Evolutionary conservation across 2,329 filamentous ascomycete species (phyloP).

Genomic region (Aureobasidium lini): DNA sequence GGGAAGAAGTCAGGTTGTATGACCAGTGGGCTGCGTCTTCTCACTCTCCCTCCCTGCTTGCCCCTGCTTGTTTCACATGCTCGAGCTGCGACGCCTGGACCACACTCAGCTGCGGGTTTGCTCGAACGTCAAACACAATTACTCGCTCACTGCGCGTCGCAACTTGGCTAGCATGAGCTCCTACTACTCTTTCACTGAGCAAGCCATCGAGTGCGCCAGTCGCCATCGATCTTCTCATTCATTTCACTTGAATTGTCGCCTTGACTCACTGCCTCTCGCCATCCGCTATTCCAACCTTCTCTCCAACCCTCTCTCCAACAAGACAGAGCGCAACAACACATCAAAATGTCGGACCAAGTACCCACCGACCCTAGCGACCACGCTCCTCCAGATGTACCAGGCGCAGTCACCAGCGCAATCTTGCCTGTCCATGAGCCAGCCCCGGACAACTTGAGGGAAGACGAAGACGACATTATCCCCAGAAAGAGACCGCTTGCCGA

Average conservation of each 20-base stretch:
- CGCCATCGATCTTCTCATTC: too few species aligned
- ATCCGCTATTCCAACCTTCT: not conserved
- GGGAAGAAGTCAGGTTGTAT: not conserved
- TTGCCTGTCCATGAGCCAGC: constrained; percentile 21
- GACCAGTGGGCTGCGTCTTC: too few species aligned
- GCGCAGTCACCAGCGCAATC: constrained; percentile 25
- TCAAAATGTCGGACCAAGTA: constrained; percentile 4
- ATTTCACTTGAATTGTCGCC: not conserved
- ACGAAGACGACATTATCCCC: constrained; percentile 21
- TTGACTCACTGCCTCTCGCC: not conserved
- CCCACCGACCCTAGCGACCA: not conserved
- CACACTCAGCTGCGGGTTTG: not conserved
- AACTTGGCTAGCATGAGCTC: not conserved
- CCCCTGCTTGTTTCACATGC: constrained; percentile 14
- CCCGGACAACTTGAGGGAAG: constrained; percentile 16
- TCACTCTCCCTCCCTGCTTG: not conserved
- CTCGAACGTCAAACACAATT: not conserved
- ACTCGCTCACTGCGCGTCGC: not conserved
- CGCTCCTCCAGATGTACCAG: constrained; percentile 7
- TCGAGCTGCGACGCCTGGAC: not conserved
- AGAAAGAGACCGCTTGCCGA: constrained; percentile 16
- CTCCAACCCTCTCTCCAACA: not conserved
- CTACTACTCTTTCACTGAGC: not conserved
- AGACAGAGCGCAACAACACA: not conserved
- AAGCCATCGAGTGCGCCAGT: not conserved